Evolutionary conservation across 129 eudicot species (phyloP), one percentile per base, ranked within the genome.

Genomic region (Tagetes erecta): DNA sequence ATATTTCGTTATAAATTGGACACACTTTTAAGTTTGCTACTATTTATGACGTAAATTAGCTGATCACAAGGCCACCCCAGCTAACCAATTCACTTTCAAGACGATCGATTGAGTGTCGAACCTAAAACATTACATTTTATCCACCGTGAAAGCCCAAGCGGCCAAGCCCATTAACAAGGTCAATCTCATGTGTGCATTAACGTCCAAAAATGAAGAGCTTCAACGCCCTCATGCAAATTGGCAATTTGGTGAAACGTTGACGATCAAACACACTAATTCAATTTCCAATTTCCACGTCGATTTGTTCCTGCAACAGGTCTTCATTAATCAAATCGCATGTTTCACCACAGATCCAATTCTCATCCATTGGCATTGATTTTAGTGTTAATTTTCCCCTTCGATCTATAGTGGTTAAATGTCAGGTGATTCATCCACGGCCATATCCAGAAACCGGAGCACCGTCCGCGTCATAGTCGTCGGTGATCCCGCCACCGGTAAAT

Each of bases 381-480:
- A 49, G 50, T 49, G 10, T 63, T 20, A 20, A 20, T 20, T 36
- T 50, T 47, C 10, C 13, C 62, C 9, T 68, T 49, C 58, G 27
- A 20, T 57, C 34, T 35, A 27, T 59, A 68, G 75, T 44, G 44
- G 35, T 67, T 66, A 78, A 82, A 89, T 89, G 96, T 74, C 87
- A 67, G 74, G 86, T 50, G 67, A 75, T 74, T 80, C 86, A 41
- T 39, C 72, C 56, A 62, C 58, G 11, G 51, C 84, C 69, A n/a
- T 56, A 52, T 56, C 84, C 78, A 49, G 78, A 64, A 74, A 20
- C 75, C 89, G 95, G 76, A 80, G 70, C 57, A 74, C 65, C 73
- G 96, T 90, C 63, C 87, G 97, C 30, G 87, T 93, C 81, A 96
- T 86, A 52, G 98, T 93, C 40, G 85, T 89, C 77, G 99, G 99